These are phyloP conservation scores for Trichoderma koningiopsis DNA, from an alignment of 2,329 filamentous ascomycete species.

Conservation along the genomic window DNA sequence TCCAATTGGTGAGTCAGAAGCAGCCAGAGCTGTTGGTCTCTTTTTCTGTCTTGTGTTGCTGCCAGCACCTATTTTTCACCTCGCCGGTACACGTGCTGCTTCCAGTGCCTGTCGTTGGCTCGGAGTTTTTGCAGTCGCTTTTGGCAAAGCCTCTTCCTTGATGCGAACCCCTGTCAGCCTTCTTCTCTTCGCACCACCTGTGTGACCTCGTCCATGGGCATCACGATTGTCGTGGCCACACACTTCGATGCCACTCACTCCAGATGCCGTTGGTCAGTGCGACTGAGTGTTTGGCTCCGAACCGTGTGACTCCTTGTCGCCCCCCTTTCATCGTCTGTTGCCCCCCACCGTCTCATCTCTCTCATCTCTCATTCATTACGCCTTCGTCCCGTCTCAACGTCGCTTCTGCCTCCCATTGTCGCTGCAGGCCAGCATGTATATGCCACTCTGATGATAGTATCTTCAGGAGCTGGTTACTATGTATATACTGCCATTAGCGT, in stretches of 20 bases:
- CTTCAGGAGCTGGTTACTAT: not conserved
- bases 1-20: constrained; percentile 60
- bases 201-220: not conserved
- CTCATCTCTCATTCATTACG: not conserved
- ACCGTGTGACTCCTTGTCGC: not conserved
- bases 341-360: constrained; percentile 3
- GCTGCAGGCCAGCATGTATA: not conserved
- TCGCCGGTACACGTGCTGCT: constrained; percentile 51
- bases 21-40: constrained; percentile 41
- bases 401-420: not conserved
- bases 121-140: constrained; percentile 7
- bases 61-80: not conserved
- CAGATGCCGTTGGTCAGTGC: not conserved
- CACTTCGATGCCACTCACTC: not conserved
- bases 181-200: not conserved
- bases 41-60: constrained; percentile 45
- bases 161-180: constrained; percentile 7
- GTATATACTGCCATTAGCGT: not conserved
- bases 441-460: not conserved
- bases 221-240: not conserved
- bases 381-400: not conserved
- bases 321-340: not conserved
- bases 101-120: constrained; percentile 51
- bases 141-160: not conserved
- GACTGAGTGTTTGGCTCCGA: not conserved